Base-by-base conservation (phyloP, 2,329 filamentous ascomycete species). In the Paraconiothyrium sp. region DNA sequence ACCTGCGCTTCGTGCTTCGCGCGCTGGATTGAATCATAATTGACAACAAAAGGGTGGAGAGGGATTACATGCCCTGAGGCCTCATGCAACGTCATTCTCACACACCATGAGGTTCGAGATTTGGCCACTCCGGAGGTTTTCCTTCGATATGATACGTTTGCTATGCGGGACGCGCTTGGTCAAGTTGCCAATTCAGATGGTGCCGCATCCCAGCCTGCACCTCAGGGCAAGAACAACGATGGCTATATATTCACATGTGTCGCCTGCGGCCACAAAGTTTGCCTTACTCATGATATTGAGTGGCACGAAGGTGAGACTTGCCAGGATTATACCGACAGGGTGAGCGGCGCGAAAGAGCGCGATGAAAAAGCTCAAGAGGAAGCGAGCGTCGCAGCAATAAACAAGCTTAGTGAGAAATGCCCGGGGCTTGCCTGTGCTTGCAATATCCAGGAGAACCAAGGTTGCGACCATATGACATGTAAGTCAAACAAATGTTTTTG, bases 151-250 rank as follows among this genome's bases (percentile, higher is more conserved):
- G 84, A 87, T 56, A 76, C 67, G 1, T 75, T 85, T 37, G 73
- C 81, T 2, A 72, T 83, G 8, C 77, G 82, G 7, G 75, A 76
- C 14, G 80, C 80, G 16, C 76, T 88, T 55, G 77, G 77, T 13
- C 69, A 76, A 49, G 73, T 82, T 3, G 74, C 80, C 0, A 82
- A 83, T 54, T 87, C 68, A 73, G 82, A n/a, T 87, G 84, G 82
- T 89, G 87, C 65, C 80, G 85, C 5, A 65, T 64, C 7, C 71
- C 82, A 0, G 78, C 75, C 1, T 89, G 87, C 66, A 76, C 73
- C 3, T 83, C 79, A 1, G 85, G 86, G 0, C 86, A 88, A 61
- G 78, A 86, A 11, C 85, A 88, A 68, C 3, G 74, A 74, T 2
- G 79, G 82, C 10, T 82, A 85, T 2, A 84, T 84, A 20, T 82